Evolutionary conservation across 495 filamentous ascomycete genomes (phyloP).

Genomic region (Lophiotrema nucula): DNA sequence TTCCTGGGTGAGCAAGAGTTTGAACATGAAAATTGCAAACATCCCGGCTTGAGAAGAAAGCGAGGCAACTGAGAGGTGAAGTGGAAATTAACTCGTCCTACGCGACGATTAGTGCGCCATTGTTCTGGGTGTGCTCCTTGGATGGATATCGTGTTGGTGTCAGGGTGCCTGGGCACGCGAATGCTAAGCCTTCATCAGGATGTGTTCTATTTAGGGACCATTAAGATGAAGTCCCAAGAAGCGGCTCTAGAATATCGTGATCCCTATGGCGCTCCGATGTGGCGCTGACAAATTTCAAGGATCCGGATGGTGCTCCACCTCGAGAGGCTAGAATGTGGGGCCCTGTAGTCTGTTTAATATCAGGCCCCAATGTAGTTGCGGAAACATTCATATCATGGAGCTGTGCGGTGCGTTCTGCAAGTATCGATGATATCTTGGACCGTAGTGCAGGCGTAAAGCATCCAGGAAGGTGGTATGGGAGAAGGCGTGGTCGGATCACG

Average conservation of each 20-base stretch:
- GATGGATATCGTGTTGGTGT: not conserved
- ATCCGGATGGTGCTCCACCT: not conserved
- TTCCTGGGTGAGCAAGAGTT: constrained; percentile 6
- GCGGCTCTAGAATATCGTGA: not conserved
- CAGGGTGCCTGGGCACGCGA: not conserved
- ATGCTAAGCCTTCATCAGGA: not conserved
- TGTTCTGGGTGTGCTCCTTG: not conserved
- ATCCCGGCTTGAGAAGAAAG: not conserved
- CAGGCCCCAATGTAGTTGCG: too few species aligned
- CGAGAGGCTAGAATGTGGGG: too few species aligned
- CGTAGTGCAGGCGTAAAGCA: too few species aligned
- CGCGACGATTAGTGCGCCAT: not conserved
- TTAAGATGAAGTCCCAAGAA: not conserved
- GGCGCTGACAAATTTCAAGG: not conserved
- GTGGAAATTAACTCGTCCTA: not conserved
- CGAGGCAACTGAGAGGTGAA: not conserved
- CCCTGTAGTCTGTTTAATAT: too few species aligned
- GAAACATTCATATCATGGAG: too few species aligned
- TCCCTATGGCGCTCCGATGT: too few species aligned
- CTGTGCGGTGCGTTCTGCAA: too few species aligned
- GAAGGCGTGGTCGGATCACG: too few species aligned
- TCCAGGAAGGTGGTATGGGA: too few species aligned
- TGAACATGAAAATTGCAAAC: not conserved
- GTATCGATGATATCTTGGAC: too few species aligned
- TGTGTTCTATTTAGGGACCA: not conserved